Base-by-base conservation (phyloP, 768 basidiomycete genomes). In the Lentinula lateritia region DNA sequence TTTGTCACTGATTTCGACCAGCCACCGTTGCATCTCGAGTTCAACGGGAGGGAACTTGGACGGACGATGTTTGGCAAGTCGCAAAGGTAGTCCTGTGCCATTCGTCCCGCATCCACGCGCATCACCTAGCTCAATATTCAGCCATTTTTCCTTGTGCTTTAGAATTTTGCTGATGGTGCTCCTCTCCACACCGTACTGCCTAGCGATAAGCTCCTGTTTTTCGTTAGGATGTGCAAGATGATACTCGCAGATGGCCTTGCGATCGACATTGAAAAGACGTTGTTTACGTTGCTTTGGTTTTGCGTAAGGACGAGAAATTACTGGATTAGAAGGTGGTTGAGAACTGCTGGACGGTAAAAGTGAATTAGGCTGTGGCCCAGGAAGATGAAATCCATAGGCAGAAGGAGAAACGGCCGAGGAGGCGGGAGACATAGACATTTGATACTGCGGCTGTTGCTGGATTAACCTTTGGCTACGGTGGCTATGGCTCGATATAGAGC, bases 31-130 rank as follows among this genome's bases (percentile, higher is more conserved):
- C 66, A 93, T 82, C 61, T 80, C 78, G 32, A 75, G 75, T 70
- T 95, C 93, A 64, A 95, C 78, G 62, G 84, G 83, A 2, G 90
- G 90, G 70, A 90, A 94, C 68, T 92, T 93, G 36, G 88, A 88
- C 13, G 88, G 88, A 62, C 90, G 81, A 69, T 89, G 84, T 69
- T 89, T 89, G n/a, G 86, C 80, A 61, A 85, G 78, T 56, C 80
- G 79, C 63, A 43, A 15, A 43, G 55, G 55, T 5, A 52, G 20
- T 48, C 46, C 46, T 9, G 46, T 36, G 13, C 55, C 55, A 32
- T 41, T 56, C 10, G 41, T 34, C 10, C 55, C 41, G 28, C 41
- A 35, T 38, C 18, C 55, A 83, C 76, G 62, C 78, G 80, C 61
- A 83, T 82, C 67, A 85, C 81, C 60, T 81, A 81, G 13, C 81